Evolutionary conservation across 1,284 basidiomycete genomes (phyloP), one percentile per base, ranked within the genome.

Genomic region (Mycosarcoma mackinlayi): DNA sequence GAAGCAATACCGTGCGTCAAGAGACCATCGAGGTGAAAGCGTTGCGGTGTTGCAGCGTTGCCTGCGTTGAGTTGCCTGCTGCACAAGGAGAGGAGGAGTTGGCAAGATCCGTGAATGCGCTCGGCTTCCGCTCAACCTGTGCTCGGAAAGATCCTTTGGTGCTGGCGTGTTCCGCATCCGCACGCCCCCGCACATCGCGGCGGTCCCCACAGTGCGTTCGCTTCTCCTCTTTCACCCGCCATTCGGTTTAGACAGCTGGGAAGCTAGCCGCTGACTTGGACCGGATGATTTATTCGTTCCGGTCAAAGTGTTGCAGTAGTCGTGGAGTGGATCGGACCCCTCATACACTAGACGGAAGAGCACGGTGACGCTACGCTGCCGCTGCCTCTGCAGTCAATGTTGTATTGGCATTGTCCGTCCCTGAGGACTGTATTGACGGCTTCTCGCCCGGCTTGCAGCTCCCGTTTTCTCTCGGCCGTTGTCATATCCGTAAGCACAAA

Each of bases 121-220:
- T 45, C 38, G 38, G 48, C 31, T 50, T 42, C 23, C 24, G 23
- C 40, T 30, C 13, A n/a, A n/a, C n/a, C n/a, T 11, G 6, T 21
- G 18, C 30, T 51, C 58, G 58, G 58, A 61, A 61, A 61, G 58
- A 53, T 61, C 58, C 58, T 61, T 54, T 18, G 2, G 5, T 13
- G 27, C n/a, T 7, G 28, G 27, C 35, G 35, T 39, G 16, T 18
- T 19, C 57, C 30, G 48, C 27, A 33, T 50, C 47, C 47, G 42
- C 49, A 27, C 21, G 41, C 37, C 37, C 25, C 33, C 40, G 28
- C 42, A 18, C 25, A 19, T 2, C 39, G 18, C 30, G 24, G 21
- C 14, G 16, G 37, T 27, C 33, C 28, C 44, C 10, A 9, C 4
- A 4, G 13, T 10, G 10, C 24, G 4, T 41, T 27, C n/a, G n/a